Evolutionary conservation across 1,284 basidiomycete genomes (phyloP).

Genomic region (Leccinum subrobustum): DNA sequence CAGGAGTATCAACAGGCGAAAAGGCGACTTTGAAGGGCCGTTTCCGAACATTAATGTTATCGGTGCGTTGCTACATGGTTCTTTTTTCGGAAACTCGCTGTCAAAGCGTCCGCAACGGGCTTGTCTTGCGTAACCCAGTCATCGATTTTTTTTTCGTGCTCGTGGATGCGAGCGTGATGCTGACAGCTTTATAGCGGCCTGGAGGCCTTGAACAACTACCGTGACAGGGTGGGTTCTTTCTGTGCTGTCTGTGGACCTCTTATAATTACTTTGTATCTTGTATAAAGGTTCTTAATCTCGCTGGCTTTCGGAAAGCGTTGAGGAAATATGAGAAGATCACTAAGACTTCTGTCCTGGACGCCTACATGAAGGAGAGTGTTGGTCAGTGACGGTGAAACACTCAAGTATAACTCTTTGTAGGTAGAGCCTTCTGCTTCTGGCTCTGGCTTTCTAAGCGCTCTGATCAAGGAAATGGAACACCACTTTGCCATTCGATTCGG

Average conservation of each 20-base stretch:
- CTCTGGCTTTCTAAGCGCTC: conserved; percentile 54
- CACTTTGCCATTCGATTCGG: conserved; percentile 76
- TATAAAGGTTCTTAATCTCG: conserved; percentile 77
- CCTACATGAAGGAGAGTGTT: conserved; percentile 71
- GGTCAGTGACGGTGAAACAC: background rate
- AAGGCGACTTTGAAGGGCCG: conserved; percentile 78
- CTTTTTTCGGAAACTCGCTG: background rate
- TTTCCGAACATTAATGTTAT: conserved; percentile 73
- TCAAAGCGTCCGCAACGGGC: background rate
- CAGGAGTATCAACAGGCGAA: conserved; percentile 83
- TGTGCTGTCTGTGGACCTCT: background rate
- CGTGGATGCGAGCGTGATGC: conserved; percentile 2
- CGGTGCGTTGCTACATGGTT: conserved; percentile 42
- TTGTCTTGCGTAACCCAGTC: background rate
- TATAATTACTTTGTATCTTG: conserved; percentile 9
- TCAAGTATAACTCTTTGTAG: conserved; percentile 32
- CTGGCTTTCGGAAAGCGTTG: conserved; percentile 87
- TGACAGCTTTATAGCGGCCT: conserved; percentile 48
- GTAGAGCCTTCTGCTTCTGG: conserved; percentile 63
- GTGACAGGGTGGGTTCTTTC: conserved; percentile 48
- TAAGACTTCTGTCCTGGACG: conserved; percentile 62
- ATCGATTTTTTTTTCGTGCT: background rate
- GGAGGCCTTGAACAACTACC: conserved; percentile 83
- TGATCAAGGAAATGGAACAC: conserved; percentile 75
- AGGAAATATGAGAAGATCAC: conserved; percentile 94